Percentiles rank a stretch among this genome's conserved stretches.
Evolutionary conservation across 352 stramenopile species (phyloP).

Genomic region (Phytophthora litchii): DNA sequence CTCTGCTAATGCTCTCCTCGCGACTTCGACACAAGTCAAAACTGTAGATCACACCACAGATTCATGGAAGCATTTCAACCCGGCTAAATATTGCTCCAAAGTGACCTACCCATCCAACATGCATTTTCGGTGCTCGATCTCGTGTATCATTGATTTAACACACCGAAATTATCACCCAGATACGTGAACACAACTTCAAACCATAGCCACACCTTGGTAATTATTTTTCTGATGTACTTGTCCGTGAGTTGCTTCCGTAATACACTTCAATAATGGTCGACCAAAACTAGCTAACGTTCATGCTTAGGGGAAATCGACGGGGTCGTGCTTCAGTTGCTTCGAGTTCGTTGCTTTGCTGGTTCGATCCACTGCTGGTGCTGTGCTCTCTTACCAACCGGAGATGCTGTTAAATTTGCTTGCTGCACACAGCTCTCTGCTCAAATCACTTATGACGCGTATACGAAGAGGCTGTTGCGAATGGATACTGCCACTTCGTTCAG

Average conservation of each 20-base stretch:
- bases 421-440: conserved; percentile 1
- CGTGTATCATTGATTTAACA: too few relatives aligned
- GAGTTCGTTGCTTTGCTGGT: conserved; percentile 18
- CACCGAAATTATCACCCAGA: too few relatives aligned
- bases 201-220: too few relatives aligned
- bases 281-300: conserved; percentile 2
- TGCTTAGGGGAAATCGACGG: conserved; percentile 9
- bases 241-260: conserved; percentile 30
- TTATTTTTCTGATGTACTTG: conserved; percentile 24
- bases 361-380: conserved; percentile 10
- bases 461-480: conserved; percentile 86
- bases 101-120: too few relatives aligned
- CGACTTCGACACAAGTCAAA: too few relatives aligned
- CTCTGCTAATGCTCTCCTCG: too few relatives aligned
- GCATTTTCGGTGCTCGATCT: too few relatives aligned
- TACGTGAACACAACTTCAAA: too few relatives aligned
- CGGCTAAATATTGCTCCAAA: too few relatives aligned
- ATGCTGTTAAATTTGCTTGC: conserved; percentile 7
- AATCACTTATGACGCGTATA: conserved; percentile 63
- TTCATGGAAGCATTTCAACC: too few relatives aligned
- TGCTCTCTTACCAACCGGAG: conserved; percentile 17
- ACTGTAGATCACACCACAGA: too few relatives aligned
- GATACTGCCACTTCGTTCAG: conserved; percentile 80
- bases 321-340: conserved; percentile 18
- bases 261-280: conserved; percentile 16